Conservation (phyloP, 352 stramenopile genomes). For the Globisporangium yorkense region DNA sequence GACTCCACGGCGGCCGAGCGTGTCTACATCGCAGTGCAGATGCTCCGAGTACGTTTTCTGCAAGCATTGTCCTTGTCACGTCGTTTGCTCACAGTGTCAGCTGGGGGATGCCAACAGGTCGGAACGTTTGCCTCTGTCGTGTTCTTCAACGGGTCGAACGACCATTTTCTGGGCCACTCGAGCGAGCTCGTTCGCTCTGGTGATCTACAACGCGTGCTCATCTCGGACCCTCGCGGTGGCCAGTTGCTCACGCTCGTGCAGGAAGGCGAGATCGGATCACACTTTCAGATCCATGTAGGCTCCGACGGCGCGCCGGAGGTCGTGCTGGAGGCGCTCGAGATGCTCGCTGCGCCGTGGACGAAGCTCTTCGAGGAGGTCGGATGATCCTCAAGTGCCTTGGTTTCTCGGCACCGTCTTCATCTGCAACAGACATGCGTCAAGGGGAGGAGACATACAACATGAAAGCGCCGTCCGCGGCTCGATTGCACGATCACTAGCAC, state of each 20-base stretch:
- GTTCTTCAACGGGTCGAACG: constrained; percentile 15
- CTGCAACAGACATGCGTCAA: background rate
- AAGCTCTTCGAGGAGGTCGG: constrained; percentile 4
- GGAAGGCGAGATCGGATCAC: constrained; percentile 14
- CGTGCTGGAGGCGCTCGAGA: constrained; percentile 20
- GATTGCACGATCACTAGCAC: no score
- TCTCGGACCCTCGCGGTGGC: constrained; percentile 16
- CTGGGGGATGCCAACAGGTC: background rate
- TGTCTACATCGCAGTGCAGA: constrained; percentile 27
- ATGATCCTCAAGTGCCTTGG: background rate
- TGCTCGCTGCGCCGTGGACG: constrained; percentile 12
- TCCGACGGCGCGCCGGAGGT: constrained; percentile 20
- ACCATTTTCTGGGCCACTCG: constrained; percentile 4
- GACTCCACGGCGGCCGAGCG: background rate
- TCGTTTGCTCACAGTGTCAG: background rate
- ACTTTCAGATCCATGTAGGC: constrained; percentile 37
- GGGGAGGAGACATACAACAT: background rate
- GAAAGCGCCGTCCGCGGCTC: no score
- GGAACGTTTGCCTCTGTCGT: constrained; percentile 17
- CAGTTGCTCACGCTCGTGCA: constrained; percentile 23
- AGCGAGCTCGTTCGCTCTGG: constrained; percentile 16
- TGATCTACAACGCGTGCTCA: constrained; percentile 24
- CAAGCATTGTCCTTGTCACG: no score
- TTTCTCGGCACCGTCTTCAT: background rate
- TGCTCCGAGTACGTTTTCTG: constrained; percentile 26